Percentiles rank a stretch among this genome's conserved stretches.
Conservation (phyloP, 257 asterid species). For the Solanum gandarillasii region DNA sequence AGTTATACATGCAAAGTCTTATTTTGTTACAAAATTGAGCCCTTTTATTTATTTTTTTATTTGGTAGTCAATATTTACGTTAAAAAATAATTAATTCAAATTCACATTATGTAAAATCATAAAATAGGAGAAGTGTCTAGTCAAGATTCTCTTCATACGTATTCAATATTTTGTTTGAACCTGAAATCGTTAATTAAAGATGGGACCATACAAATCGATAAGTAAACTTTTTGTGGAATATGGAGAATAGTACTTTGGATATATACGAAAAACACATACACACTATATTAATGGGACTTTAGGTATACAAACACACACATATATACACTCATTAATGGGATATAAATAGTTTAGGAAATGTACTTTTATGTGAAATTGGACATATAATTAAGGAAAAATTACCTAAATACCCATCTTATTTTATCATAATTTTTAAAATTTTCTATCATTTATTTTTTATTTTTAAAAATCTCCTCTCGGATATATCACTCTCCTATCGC, state of each 20-base stretch:
- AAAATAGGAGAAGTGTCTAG: neutral
- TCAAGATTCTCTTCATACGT: neutral
- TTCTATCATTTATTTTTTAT: too few relatives aligned
- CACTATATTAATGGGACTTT: neutral
- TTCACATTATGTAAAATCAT: neutral
- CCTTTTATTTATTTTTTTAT: neutral
- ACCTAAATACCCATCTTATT: too few relatives aligned
- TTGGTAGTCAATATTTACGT: neutral
- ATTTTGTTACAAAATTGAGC: neutral
- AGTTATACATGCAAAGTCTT: neutral
- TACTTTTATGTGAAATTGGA: neutral
- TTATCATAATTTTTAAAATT: too few relatives aligned
- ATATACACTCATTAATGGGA: neutral
- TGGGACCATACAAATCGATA: neutral
- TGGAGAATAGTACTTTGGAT: neutral
- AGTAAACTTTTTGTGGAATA: neutral
- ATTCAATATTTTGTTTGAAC: neutral
- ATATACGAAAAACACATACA: neutral
- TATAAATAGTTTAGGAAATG: neutral
- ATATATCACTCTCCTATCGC: neutral
- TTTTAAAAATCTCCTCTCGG: too few relatives aligned
- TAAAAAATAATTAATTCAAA: neutral
- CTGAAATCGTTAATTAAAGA: neutral
- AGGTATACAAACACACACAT: neutral
- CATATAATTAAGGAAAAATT: neutral